Evolutionary conservation across 805 yeast species (phyloP), one percentile per base, ranked within the genome.

Genomic region (Huiozyma naganishii): DNA sequence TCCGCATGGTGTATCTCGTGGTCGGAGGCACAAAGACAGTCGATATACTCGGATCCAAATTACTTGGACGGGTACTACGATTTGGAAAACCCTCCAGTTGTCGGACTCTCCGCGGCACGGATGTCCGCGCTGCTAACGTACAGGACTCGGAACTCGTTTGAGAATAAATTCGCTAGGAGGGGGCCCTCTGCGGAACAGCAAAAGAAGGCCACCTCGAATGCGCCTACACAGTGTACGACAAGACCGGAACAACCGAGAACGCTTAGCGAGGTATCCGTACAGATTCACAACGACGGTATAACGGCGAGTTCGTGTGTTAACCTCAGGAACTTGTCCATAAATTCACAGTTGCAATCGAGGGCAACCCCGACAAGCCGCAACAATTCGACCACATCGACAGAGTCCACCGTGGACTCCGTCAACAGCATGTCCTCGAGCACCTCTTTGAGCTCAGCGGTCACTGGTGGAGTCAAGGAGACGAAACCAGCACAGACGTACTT

Each of bases 1-100:
- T 83, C 95, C 2, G 98, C 98, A 0, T 92, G 98, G 98, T 92
- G 97, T 52, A 92, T 92, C 36, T 85, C 95, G 4, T 92, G 98
- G 98, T 90, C 95, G 43, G 98, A 92, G 59, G 95, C 98, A 1
- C 98, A 92, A 65, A 75, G 98, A 54, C 98, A 92, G 61, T 80
- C 95, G 49, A 87, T 92, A 29, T 92, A 89, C 64, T 82, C 95
- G 9, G 98, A 92, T 61, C 97, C 97, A 7, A 83, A 83, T 58
- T 92, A 88, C 61, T 72, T 76, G 44, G 96, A 89, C 57, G 98
- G 98, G 1, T 88, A 85, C 64, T 90, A 86, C 59, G 66, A 78
- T 9, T 67, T 74, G 30, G 73, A 74, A n/a, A 86, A 81, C 44
- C 94, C 88, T 5, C 98, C 98, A 3, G 69, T 69, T 27, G 73